Evolutionary conservation across 2,329 filamentous ascomycete genomes (phyloP), one percentile per base, ranked within the genome.

Genomic region (Fusarium abutilonis): DNA sequence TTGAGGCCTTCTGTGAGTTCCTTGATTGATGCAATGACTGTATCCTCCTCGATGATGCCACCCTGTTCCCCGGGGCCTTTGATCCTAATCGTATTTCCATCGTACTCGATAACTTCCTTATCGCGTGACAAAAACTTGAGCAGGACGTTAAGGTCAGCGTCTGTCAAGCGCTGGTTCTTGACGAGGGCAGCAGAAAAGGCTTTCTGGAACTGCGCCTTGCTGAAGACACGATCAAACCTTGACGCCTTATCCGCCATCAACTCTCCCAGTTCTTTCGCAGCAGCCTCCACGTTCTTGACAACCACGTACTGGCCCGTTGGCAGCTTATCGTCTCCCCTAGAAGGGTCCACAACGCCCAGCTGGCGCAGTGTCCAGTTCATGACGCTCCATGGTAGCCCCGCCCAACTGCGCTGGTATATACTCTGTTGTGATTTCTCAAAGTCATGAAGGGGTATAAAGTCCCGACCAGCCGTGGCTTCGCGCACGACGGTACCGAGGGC

Each of bases 1-100:
- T 89, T 88, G 14, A 99, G 82, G 46, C 90, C 89, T 36, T 85
- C 81, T 26, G 93, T 89, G 10, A 97, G 82, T 23, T 90, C 86
- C 70, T 93, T 94, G 9, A 99, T 84, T 15, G 90, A 90, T 1
- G 93, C 93, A 61, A 97, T 91, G 1, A 91, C 90, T 5, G 82
- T 80, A 76, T 99, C 95, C 69, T 96, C 89, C 54, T 88, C 80
- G 1, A 90, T 91, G 63, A 98, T 89, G 0, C 69, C 67, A 1
- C 72, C 56, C 40, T 78, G 75, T 47, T 85, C 81, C 4, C 80
- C 79, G 0, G 83, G 73, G 0, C 77, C 76, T 68, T 86, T 89
- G 74, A 98, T 88, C 73, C 91, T 93, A 67, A 99, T 83, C 0
- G 88, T 91, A 64, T 86, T 77, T 5, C 84, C 86, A 70, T 92